Conservation (phyloP, 306 rosid genomes). For the Cicer chorassanicum region DNA sequence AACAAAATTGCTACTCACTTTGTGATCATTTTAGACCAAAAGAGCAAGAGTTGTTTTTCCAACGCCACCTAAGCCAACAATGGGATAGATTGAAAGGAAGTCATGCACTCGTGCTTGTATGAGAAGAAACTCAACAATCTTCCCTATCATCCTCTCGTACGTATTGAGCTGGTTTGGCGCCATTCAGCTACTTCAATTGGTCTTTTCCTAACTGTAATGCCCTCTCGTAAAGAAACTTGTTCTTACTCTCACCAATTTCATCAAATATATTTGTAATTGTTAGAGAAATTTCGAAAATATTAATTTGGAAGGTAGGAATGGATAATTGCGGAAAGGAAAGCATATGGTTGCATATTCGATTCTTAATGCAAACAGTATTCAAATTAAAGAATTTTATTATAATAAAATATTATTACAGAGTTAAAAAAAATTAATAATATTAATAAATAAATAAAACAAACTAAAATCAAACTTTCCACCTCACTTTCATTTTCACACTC, state of each 20-base stretch:
- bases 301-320: too few species aligned
- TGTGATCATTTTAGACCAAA: not conserved
- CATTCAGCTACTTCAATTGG: not conserved
- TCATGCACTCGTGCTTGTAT: not conserved
- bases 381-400: too few species aligned
- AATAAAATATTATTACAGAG: too few species aligned
- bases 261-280: not conserved
- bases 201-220: not conserved
- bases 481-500: too few species aligned
- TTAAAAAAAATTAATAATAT: too few species aligned
- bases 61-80: slow-evolving; percentile 2
- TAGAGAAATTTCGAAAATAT: too few species aligned
- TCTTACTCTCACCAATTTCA: not conserved
- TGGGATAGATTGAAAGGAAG: not conserved
- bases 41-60: slow-evolving; percentile 21
- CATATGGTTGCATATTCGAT: too few species aligned
- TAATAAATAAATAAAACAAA: too few species aligned
- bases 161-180: not conserved
- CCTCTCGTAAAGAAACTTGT: not conserved
- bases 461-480: too few species aligned
- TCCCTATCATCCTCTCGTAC: slow-evolving; percentile 9
- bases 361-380: too few species aligned
- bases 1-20: not conserved
- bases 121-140: slow-evolving; percentile 12
- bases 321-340: too few species aligned